Evolutionary conservation across 2,329 filamentous ascomycete genomes (phyloP).

Genomic region (Lecanicillium sp.): DNA sequence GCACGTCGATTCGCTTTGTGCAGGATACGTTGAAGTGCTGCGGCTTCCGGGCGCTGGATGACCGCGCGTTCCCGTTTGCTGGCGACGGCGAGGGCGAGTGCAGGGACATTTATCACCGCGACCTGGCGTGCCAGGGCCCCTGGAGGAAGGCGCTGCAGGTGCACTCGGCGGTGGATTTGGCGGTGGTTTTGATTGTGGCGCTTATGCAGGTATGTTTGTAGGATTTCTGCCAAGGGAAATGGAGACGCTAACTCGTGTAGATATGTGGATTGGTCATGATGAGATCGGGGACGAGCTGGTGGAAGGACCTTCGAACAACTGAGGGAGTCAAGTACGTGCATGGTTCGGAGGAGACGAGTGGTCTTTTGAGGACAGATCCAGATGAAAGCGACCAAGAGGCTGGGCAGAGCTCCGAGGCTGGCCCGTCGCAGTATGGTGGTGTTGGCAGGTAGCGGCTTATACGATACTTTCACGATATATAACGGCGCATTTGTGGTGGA

Average conservation of each 20-base stretch:
- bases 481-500: too few species aligned
- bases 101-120: slow-evolving; percentile 35
- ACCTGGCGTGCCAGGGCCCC: slow-evolving; percentile 38
- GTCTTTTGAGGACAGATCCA: slow-evolving; percentile 21
- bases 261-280: slow-evolving; percentile 22
- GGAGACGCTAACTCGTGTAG: slow-evolving; percentile 11
- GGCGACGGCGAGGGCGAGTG: slow-evolving; percentile 29
- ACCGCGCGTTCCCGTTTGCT: slow-evolving; percentile 58
- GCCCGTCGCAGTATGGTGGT: too few species aligned
- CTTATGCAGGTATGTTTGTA: slow-evolving; percentile 44
- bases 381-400: slow-evolving; percentile 19
- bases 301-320: slow-evolving; percentile 17
- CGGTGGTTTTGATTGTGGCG: slow-evolving; percentile 44
- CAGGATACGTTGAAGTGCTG: slow-evolving; percentile 63
- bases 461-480: too few species aligned
- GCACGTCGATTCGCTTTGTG: slow-evolving; percentile 43
- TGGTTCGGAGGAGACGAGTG: slow-evolving; percentile 13
- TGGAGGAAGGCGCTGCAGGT: slow-evolving; percentile 51
- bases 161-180: slow-evolving; percentile 47
- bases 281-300: slow-evolving; percentile 21
- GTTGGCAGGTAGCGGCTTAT: too few species aligned
- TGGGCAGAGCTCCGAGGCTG: not conserved
- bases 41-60: slow-evolving; percentile 48
- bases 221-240: too few species aligned
- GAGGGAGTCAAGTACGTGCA: slow-evolving; percentile 9